Evolutionary conservation across 2,329 filamentous ascomycete species (phyloP).

Genomic region (Dactylellina cionopaga): DNA sequence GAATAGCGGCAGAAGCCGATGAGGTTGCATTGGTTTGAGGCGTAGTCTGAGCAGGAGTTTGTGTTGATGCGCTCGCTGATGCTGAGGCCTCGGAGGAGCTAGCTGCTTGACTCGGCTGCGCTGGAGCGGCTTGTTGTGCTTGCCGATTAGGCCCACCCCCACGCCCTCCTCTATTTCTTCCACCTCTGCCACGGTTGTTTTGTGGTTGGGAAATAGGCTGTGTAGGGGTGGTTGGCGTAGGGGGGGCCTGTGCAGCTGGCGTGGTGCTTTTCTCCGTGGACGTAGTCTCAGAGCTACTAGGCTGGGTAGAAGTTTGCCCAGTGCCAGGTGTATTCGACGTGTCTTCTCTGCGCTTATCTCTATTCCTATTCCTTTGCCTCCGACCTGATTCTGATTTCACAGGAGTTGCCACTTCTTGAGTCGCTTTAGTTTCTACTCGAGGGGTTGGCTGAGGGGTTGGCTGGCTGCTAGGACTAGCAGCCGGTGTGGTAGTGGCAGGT

Average conservation of each 20-base stretch:
- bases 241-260: not conserved
- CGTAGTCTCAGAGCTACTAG: slow-evolving; percentile 1
- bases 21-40: slow-evolving; percentile 5
- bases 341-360: slow-evolving; percentile 39
- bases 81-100: slow-evolving; percentile 3
- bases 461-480: slow-evolving; percentile 58
- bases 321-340: not conserved
- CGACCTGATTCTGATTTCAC: slow-evolving; percentile 29
- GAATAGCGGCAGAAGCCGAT: slow-evolving; percentile 19
- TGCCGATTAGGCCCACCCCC: slow-evolving; percentile 8
- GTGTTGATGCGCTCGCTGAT: slow-evolving; percentile 6
- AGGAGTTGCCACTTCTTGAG: slow-evolving; percentile 4
- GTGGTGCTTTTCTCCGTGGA: not conserved
- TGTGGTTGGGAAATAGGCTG: slow-evolving; percentile 18
- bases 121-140: not conserved
- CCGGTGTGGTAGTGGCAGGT: slow-evolving; percentile 56
- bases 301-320: not conserved
- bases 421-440: slow-evolving; percentile 54
- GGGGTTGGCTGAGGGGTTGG: slow-evolving; percentile 19
- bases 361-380: slow-evolving; percentile 38
- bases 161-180: slow-evolving; percentile 28
- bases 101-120: slow-evolving; percentile 9
- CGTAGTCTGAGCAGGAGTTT: slow-evolving; percentile 9
- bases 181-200: slow-evolving; percentile 19
- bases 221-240: not conserved